Percentiles rank a stretch among this genome's conserved stretches.
Evolutionary conservation across 805 yeast genomes (phyloP).

Genomic region (Isabelozyma heimii): DNA sequence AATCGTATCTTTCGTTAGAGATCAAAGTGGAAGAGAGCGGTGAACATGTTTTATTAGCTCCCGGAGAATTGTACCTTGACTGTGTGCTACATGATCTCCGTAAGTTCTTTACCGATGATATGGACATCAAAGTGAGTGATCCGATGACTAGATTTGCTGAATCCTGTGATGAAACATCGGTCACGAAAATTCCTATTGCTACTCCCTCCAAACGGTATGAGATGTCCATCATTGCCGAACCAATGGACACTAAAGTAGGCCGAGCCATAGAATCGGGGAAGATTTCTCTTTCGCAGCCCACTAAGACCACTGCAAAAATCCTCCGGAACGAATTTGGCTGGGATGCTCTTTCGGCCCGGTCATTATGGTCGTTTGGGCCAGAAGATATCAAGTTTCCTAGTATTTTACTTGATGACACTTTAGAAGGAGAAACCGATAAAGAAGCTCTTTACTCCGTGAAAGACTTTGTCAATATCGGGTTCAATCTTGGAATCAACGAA

Average conservation of each 20-base stretch:
- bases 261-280: conserved; percentile 54
- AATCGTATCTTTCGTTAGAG: conserved; percentile 62
- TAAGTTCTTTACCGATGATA: conserved; percentile 50
- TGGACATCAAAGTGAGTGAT: conserved; percentile 79
- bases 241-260: conserved; percentile 50
- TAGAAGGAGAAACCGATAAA: conserved; percentile 67
- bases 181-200: conserved; percentile 56
- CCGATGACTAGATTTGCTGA: conserved; percentile 82
- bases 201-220: conserved; percentile 54
- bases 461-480: conserved; percentile 69
- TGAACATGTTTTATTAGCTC: conserved; percentile 74
- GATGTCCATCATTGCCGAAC: conserved; percentile 75
- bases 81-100: conserved; percentile 78
- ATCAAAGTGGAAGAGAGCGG: conserved; percentile 87
- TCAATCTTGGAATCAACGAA: conserved; percentile 75
- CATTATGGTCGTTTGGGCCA: conserved; percentile 73
- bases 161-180: conserved; percentile 64
- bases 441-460: conserved; percentile 41
- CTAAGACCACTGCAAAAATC: conserved; percentile 47
- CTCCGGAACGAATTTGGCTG: conserved; percentile 63
- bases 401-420: conserved; percentile 65
- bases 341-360: conserved; percentile 82
- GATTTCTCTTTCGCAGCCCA: conserved; percentile 32
- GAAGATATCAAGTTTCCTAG: conserved; percentile 46
- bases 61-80: conserved; percentile 88